phyloP scores from a whole-genome alignment of 2,329 filamentous ascomycete genomes.

The Venturia carpophila region DNA sequence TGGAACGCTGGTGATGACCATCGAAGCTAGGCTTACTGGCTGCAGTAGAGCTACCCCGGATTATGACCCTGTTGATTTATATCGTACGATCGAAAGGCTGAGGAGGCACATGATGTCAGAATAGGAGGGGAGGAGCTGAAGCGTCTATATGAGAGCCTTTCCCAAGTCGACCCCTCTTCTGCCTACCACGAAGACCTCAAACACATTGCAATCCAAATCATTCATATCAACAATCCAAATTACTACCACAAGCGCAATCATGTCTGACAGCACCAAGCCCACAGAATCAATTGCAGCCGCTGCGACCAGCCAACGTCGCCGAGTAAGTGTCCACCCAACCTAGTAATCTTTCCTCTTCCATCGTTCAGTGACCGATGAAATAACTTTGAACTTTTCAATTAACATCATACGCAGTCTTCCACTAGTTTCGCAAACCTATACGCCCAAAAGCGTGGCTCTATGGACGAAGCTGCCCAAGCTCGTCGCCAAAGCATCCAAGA shows the following conservation, averaged over 20 bases:
- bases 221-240: background rate
- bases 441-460: background rate
- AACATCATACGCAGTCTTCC: background rate
- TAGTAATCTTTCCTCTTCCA: too few relatives aligned
- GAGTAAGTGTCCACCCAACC: too few relatives aligned
- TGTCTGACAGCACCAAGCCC: conserved; percentile 1
- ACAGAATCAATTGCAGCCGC: background rate
- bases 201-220: too few relatives aligned
- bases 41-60: background rate
- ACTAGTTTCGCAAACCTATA: background rate
- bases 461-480: background rate
- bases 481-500: conserved; percentile 9
- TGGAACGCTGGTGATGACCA: background rate
- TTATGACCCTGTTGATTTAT: background rate
- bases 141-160: background rate
- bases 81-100: conserved; percentile 10
- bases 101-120: conserved; percentile 1
- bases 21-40: background rate
- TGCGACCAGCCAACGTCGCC: background rate
- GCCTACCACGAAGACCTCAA: too few relatives aligned
- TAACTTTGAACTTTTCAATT: background rate
- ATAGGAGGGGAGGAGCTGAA: background rate
- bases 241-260: background rate
- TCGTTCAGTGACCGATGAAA: too few relatives aligned
- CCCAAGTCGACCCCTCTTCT: too few relatives aligned